Conservation (phyloP, 805 yeast species). For the Lipomyces starkeyi region DNA sequence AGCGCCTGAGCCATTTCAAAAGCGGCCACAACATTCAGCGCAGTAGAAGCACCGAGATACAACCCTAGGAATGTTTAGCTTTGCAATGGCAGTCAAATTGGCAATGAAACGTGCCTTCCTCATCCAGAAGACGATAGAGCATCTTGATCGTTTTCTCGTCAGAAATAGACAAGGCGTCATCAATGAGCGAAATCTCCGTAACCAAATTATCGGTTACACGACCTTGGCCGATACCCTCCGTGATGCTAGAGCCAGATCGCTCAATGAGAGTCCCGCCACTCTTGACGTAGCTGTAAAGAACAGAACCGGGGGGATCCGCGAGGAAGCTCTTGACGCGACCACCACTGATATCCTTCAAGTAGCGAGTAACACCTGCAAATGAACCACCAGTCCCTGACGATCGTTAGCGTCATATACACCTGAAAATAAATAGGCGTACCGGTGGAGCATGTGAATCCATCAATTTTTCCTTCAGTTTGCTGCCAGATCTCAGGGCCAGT, state of each 20-base stretch:
- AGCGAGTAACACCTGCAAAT: slow-evolving; percentile 82
- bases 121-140: slow-evolving; percentile 82
- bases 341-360: slow-evolving; percentile 69
- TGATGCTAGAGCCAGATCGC: slow-evolving; percentile 82
- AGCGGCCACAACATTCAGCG: slow-evolving; percentile 91
- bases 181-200: slow-evolving; percentile 73
- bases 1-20: slow-evolving; percentile 70
- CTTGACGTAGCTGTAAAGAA: slow-evolving; percentile 76
- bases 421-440: neutral
- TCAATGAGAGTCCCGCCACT: slow-evolving; percentile 70
- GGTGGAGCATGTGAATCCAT: slow-evolving; percentile 87
- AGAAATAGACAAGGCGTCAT: slow-evolving; percentile 78
- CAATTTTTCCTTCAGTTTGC: slow-evolving; percentile 76
- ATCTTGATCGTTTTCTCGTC: slow-evolving; percentile 83
- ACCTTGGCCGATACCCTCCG: slow-evolving; percentile 97
- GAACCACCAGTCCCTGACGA: slow-evolving; percentile 85
- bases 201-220: slow-evolving; percentile 83
- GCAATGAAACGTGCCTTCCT: slow-evolving; percentile 54
- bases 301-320: slow-evolving; percentile 96
- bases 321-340: slow-evolving; percentile 67
- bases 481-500: slow-evolving; percentile 95
- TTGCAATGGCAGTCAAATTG: neutral
- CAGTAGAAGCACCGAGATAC: slow-evolving; percentile 88
- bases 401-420: neutral
- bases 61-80: slow-evolving; percentile 56